These are phyloP conservation scores for Hypoxylon cercidicola DNA, from an alignment of 495 filamentous ascomycete genomes.

Conservation along the genomic window DNA sequence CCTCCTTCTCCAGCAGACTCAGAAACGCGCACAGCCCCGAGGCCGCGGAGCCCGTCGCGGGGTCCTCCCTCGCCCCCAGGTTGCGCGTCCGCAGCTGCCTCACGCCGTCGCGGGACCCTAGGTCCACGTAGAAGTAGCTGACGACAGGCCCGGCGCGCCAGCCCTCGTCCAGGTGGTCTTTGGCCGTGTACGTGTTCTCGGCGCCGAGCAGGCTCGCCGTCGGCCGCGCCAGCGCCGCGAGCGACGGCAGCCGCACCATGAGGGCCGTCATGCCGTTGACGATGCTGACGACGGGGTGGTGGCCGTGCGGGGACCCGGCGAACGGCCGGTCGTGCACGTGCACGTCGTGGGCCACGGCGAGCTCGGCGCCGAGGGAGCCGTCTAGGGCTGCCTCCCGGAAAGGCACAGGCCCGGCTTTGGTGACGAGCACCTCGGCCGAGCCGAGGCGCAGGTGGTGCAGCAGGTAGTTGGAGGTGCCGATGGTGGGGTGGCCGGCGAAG, in stretches of 20 bases:
- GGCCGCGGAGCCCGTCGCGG: slow-evolving; percentile 71
- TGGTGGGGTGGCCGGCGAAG: slow-evolving; percentile 80
- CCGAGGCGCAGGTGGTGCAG: slow-evolving; percentile 45
- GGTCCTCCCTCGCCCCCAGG: slow-evolving; percentile 71
- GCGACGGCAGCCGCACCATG: slow-evolving; percentile 58
- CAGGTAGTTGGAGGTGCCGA: slow-evolving; percentile 70
- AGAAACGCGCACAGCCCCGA: slow-evolving; percentile 65
- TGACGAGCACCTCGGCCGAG: slow-evolving; percentile 55
- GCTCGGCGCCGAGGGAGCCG: slow-evolving; percentile 47
- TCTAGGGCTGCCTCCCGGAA: slow-evolving; percentile 22
- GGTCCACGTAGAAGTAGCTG: slow-evolving; percentile 64
- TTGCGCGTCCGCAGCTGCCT: slow-evolving; percentile 48
- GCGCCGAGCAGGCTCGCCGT: slow-evolving; percentile 42
- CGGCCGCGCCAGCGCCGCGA: slow-evolving; percentile 54
- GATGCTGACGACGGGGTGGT: slow-evolving; percentile 64
- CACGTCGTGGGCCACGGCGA: slow-evolving; percentile 70
- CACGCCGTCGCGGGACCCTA: slow-evolving; percentile 44
- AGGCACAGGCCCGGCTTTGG: slow-evolving; percentile 67
- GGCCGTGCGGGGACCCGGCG: background rate
- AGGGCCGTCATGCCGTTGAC: slow-evolving; percentile 75
- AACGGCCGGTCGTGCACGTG: slow-evolving; percentile 63
- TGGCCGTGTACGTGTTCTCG: slow-evolving; percentile 26
- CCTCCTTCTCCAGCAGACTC: slow-evolving; percentile 49
- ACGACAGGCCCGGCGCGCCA: slow-evolving; percentile 64
- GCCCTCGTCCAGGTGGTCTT: slow-evolving; percentile 59